Conservation (phyloP, 1,284 basidiomycete genomes). For the Salmacisia buchloeana region DNA sequence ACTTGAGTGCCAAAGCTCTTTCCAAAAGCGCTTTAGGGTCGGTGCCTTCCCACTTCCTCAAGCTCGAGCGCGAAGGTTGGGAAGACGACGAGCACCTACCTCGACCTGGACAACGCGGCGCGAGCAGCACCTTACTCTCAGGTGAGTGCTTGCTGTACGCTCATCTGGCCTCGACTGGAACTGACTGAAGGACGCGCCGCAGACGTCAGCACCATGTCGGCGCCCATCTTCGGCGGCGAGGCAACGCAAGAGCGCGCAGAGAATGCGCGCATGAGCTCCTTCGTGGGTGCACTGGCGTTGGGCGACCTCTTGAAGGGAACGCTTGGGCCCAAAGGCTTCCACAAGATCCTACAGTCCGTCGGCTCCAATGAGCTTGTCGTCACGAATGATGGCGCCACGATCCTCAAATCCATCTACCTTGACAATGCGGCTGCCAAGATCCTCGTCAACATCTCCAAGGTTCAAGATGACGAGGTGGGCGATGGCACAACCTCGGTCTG, state of each 20-base stretch:
- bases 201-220: too few species aligned
- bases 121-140: too few species aligned
- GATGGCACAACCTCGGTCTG: constrained; percentile 95
- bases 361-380: constrained; percentile 90
- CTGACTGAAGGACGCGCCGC: too few species aligned
- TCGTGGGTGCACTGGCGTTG: constrained; percentile 91
- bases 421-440: constrained; percentile 99
- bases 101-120: too few species aligned
- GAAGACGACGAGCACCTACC: too few species aligned
- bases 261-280: constrained; percentile 92
- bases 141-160: too few species aligned
- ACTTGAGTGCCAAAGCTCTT: too few species aligned
- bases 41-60: too few species aligned
- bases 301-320: constrained; percentile 98
- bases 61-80: too few species aligned
- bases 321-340: constrained; percentile 89
- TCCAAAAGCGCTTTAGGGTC: too few species aligned
- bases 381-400: constrained; percentile 98
- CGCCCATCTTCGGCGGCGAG: constrained; percentile 52
- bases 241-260: constrained; percentile 97
- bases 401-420: constrained; percentile 91
- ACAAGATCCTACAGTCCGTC: constrained; percentile 87
- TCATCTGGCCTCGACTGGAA: too few species aligned
- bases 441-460: constrained; percentile 98
- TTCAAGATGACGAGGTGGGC: constrained; percentile 98